A percentile compares a stretch with the other conserved stretches of the same genome.
Conservation (phyloP, 1,284 basidiomycete genomes). For the Trichosporon coremiiforme region DNA sequence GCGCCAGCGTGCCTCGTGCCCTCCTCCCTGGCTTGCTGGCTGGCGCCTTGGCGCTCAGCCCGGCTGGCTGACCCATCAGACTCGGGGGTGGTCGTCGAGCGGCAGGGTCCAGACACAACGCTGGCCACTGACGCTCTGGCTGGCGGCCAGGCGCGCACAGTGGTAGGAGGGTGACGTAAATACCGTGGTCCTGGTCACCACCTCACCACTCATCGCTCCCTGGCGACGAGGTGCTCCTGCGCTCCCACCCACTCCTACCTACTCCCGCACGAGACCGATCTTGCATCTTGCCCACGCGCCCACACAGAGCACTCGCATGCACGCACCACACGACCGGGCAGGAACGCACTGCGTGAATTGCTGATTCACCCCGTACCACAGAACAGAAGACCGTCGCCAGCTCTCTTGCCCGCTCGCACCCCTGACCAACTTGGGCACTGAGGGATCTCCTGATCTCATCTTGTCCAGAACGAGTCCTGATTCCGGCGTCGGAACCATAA, state of each 20-base stretch:
- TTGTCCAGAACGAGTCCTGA: neutral
- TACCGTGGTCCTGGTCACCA: neutral
- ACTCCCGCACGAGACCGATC: too few species aligned
- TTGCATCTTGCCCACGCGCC: too few species aligned
- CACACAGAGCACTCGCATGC: too few species aligned
- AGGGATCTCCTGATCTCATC: constrained; percentile 1
- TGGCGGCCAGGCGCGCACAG: neutral
- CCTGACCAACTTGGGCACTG: too few species aligned
- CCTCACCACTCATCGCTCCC: neutral
- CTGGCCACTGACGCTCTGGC: too few species aligned
- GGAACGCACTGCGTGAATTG: too few species aligned
- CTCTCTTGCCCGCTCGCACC: neutral
- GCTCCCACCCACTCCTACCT: too few species aligned
- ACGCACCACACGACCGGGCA: too few species aligned
- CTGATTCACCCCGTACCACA: too few species aligned
- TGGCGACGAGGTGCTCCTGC: neutral
- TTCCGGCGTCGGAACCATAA: constrained; percentile 2
- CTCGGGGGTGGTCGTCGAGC: too few species aligned
- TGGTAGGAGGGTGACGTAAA: neutral
- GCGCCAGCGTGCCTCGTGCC: neutral
- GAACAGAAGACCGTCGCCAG: too few species aligned
- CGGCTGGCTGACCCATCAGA: neutral
- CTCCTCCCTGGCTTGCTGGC: neutral
- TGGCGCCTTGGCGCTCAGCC: neutral
- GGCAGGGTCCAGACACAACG: neutral